Evolutionary conservation across 306 rosid genomes (phyloP).

Genomic region (Prinsepia uniflora): DNA sequence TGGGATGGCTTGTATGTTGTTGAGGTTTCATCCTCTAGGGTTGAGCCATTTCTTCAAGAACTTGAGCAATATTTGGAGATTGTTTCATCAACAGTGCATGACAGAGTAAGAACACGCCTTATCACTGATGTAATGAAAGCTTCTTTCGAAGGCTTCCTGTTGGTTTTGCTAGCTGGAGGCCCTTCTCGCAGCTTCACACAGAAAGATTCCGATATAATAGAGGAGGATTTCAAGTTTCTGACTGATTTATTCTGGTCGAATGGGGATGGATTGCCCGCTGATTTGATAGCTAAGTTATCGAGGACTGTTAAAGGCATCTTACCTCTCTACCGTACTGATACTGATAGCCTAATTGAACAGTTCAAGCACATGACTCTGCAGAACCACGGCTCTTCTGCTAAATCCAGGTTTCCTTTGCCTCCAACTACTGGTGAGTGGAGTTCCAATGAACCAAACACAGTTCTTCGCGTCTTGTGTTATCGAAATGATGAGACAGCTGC

Average conservation of each 20-base stretch:
- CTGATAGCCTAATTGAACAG: constrained; percentile 60
- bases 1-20: constrained; percentile 75
- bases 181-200: constrained; percentile 67
- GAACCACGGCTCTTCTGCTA: constrained; percentile 52
- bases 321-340: constrained; percentile 47
- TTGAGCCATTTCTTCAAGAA: constrained; percentile 74
- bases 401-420: constrained; percentile 78
- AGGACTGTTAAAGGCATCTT: constrained; percentile 46
- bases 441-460: constrained; percentile 80
- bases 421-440: constrained; percentile 75
- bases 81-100: constrained; percentile 79
- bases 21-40: constrained; percentile 62
- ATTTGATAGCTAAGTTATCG: constrained; percentile 62
- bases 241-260: constrained; percentile 89
- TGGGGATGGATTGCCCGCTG: constrained; percentile 88
- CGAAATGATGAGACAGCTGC: constrained; percentile 84
- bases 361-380: constrained; percentile 43
- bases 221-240: constrained; percentile 83
- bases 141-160: constrained; percentile 76
- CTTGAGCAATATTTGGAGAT: constrained; percentile 83
- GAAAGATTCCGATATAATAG: constrained; percentile 58
- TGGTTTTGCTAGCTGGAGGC: constrained; percentile 90
- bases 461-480: constrained; percentile 72
- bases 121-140: constrained; percentile 78
- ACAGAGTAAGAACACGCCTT: constrained; percentile 83